These are phyloP conservation scores for Glycine latifolia DNA, from an alignment of 306 rosid species.

Conservation along the genomic window DNA sequence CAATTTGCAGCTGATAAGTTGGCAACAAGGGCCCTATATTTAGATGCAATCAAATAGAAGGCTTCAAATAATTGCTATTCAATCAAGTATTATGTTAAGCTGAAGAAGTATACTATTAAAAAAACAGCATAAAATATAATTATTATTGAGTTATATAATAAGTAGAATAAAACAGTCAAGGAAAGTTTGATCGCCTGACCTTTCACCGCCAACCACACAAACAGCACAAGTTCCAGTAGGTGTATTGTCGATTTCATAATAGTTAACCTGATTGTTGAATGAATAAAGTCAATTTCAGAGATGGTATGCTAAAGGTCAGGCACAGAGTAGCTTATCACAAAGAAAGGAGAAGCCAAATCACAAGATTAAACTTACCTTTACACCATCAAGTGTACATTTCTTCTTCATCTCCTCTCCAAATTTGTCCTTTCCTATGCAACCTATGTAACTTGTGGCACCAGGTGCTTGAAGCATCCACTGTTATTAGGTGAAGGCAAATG, in stretches of 20 bases:
- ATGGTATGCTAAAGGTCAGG: not conserved
- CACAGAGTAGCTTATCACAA: conserved; percentile 1
- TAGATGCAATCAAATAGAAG: conserved; percentile 27
- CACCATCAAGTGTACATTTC: conserved; percentile 72
- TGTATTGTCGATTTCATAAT: conserved; percentile 79
- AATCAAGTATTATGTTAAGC: conserved; percentile 34
- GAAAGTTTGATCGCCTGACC: conserved; percentile 58
- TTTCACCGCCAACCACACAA: conserved; percentile 91
- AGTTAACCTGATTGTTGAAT: conserved; percentile 70
- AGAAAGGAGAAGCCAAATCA: conserved; percentile 32
- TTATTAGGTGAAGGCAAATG: conserved; percentile 20
- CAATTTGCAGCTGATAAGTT: conserved; percentile 97
- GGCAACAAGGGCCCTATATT: conserved; percentile 85
- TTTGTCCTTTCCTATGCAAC: conserved; percentile 94
- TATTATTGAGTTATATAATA: not conserved
- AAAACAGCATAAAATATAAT: not conserved
- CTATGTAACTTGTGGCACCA: conserved; percentile 89
- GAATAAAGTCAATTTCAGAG: conserved; percentile 27
- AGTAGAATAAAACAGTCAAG: not conserved
- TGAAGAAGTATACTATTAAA: conserved; percentile 1
- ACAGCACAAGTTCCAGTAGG: conserved; percentile 99
- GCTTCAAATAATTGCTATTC: conserved; percentile 16
- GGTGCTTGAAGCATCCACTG: conserved; percentile 95
- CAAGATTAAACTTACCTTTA: conserved; percentile 65
- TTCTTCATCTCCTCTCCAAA: conserved; percentile 92